Percentiles rank a stretch among this genome's conserved stretches.
phyloP scores from a whole-genome alignment of 176 grass and related monocot genomes.

The Olyra latifolia region DNA sequence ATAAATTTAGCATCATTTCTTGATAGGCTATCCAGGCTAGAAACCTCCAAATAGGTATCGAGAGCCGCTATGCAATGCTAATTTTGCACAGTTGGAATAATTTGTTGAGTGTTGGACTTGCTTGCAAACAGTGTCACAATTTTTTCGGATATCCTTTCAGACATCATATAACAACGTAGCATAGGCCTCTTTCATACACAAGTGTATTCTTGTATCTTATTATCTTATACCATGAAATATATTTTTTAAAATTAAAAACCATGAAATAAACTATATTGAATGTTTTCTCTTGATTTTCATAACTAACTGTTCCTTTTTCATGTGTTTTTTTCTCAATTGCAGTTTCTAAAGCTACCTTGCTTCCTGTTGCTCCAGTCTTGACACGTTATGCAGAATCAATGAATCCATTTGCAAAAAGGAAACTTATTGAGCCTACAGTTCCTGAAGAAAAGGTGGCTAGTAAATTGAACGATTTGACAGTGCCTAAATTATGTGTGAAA shows the following conservation, averaged over 20 bases:
- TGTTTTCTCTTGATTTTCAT: conserved; percentile 17
- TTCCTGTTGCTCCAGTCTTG: conserved; percentile 65
- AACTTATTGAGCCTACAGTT: conserved; percentile 41
- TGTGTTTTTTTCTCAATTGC: conserved; percentile 23
- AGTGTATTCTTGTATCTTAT: conserved; percentile 4
- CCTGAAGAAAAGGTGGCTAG: conserved; percentile 54
- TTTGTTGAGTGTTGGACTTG: background rate
- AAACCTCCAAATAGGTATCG: background rate
- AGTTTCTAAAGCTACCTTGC: conserved; percentile 65
- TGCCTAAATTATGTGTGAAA: conserved; percentile 82
- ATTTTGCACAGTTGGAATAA: background rate
- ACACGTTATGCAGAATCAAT: conserved; percentile 75
- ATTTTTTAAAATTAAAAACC: conserved; percentile 2
- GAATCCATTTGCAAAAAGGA: conserved; percentile 80
- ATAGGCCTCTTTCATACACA: background rate
- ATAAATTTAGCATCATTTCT: background rate
- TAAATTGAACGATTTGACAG: conserved; percentile 58
- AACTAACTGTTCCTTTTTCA: conserved; percentile 11
- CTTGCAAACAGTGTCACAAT: background rate
- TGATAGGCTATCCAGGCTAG: background rate
- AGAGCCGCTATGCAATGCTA: background rate
- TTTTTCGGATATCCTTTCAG: background rate
- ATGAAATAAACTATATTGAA: conserved; percentile 11
- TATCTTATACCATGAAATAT: background rate
- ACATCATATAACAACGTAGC: background rate